Percentiles rank a stretch among this genome's conserved stretches.
Conservation (phyloP, 495 filamentous ascomycete species). For the Trichocladium uniseriatum region DNA sequence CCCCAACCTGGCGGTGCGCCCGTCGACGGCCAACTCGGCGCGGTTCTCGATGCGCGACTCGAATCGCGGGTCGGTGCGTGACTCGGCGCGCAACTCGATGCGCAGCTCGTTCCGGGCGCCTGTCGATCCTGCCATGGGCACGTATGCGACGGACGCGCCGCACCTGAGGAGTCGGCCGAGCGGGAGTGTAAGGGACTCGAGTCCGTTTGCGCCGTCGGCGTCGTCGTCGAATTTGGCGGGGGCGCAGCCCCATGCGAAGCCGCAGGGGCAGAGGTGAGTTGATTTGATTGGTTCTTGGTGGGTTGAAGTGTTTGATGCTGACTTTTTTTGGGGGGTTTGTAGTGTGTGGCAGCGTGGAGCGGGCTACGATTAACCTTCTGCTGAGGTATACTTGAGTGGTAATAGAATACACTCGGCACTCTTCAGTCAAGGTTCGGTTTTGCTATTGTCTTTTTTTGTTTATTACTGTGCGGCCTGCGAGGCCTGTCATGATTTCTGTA, state of each 20-base stretch:
- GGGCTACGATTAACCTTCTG: slow-evolving; percentile 37
- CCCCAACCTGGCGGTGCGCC: slow-evolving; percentile 26
- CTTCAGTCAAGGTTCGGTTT: too few species aligned
- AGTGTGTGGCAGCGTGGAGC: slow-evolving; percentile 49
- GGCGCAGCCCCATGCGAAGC: neutral
- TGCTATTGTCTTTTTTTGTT: too few species aligned
- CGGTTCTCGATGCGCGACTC: slow-evolving; percentile 12
- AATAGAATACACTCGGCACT: too few species aligned
- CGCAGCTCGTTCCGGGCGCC: slow-evolving; percentile 11
- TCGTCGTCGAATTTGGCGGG: slow-evolving; percentile 4
- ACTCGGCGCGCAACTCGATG: slow-evolving; percentile 9
- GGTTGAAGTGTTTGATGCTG: slow-evolving; percentile 6
- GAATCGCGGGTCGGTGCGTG: neutral
- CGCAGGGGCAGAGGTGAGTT: slow-evolving; percentile 32
- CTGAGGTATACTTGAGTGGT: neutral
- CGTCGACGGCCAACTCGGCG: slow-evolving; percentile 11
- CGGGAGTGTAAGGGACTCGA: slow-evolving; percentile 19
- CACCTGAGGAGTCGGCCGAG: slow-evolving; percentile 12
- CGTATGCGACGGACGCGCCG: neutral
- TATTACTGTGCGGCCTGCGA: neutral
- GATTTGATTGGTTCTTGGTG: neutral
- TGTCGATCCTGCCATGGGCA: neutral
- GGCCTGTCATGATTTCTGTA: neutral
- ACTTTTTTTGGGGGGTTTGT: neutral
- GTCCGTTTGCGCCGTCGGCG: slow-evolving; percentile 15